Conservation (phyloP, 2,329 filamentous ascomycete genomes). For the Sclerotinia spermophila region DNA sequence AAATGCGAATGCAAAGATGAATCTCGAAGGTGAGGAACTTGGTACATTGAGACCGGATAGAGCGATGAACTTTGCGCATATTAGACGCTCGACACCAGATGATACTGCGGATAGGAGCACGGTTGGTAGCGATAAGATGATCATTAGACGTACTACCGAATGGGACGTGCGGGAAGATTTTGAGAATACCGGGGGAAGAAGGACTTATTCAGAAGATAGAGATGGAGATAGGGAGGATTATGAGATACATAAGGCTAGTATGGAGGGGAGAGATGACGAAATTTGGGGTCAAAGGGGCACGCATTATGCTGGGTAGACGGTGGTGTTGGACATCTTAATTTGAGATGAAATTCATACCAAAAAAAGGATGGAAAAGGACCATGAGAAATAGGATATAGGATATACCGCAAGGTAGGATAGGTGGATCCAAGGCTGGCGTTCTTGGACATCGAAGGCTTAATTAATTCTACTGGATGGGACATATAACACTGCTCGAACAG, state of each 20-base stretch:
- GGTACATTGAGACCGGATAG: slow-evolving; percentile 23
- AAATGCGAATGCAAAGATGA: background rate
- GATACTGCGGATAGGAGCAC: slow-evolving; percentile 20
- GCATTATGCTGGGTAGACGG: background rate
- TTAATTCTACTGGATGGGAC: background rate
- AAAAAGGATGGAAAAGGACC: background rate
- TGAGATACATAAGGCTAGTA: background rate
- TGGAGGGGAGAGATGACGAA: background rate
- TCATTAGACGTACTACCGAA: slow-evolving; percentile 23
- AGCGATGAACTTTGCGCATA: slow-evolving; percentile 18
- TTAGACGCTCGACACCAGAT: slow-evolving; percentile 21
- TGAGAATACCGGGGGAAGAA: background rate
- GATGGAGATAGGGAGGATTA: background rate
- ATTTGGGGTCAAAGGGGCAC: background rate
- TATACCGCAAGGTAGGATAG: background rate
- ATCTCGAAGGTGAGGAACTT: slow-evolving; percentile 10
- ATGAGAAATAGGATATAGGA: background rate
- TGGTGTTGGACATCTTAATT: background rate
- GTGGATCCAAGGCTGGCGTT: background rate
- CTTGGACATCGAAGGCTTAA: background rate
- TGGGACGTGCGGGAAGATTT: slow-evolving; percentile 24
- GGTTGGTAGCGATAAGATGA: slow-evolving; percentile 24
- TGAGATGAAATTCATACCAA: no score
- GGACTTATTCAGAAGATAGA: background rate
- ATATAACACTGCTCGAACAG: background rate